These are phyloP conservation scores for Nicotiana tomentosiformis DNA, from an alignment of 257 asterid species.

Conservation along the genomic window DNA sequence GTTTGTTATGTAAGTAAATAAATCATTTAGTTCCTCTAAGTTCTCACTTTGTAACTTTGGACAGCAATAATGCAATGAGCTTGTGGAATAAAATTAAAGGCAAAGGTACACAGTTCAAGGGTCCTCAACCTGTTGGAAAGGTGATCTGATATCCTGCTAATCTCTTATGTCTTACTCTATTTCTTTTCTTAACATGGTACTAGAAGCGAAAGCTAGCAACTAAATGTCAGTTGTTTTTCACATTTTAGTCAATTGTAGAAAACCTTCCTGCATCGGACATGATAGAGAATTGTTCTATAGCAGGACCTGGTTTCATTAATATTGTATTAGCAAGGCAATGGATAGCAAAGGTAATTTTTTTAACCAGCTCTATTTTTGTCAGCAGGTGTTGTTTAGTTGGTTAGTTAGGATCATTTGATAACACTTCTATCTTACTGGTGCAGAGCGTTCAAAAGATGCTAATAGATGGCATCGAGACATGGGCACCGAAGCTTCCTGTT, in stretches of 20 bases:
- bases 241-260: slow-evolving; percentile 60
- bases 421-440: slow-evolving; percentile 15
- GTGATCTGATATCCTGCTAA: slow-evolving; percentile 22
- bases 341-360: slow-evolving; percentile 67
- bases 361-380: not conserved
- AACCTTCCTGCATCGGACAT: slow-evolving; percentile 77
- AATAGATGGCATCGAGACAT: slow-evolving; percentile 60
- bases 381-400: not conserved
- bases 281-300: slow-evolving; percentile 57
- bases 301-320: slow-evolving; percentile 90
- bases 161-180: not conserved
- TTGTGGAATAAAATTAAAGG: slow-evolving; percentile 72
- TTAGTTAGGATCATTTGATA: not conserved
- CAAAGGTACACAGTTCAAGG: slow-evolving; percentile 49
- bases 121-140: slow-evolving; percentile 84
- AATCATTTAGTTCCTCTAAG: not conserved
- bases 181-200: not conserved
- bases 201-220: not conserved
- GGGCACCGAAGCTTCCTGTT: slow-evolving; percentile 86
- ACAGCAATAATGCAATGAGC: slow-evolving; percentile 96
- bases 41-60: slow-evolving; percentile 15
- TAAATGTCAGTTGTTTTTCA: slow-evolving; percentile 16
- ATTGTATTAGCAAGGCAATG: slow-evolving; percentile 59
- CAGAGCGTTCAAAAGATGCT: slow-evolving; percentile 89
- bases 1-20: not conserved